Percentiles rank a stretch among this genome's conserved stretches.
phyloP scores from a whole-genome alignment of 768 basidiomycete species.

The Podaxis mareebaensis region DNA sequence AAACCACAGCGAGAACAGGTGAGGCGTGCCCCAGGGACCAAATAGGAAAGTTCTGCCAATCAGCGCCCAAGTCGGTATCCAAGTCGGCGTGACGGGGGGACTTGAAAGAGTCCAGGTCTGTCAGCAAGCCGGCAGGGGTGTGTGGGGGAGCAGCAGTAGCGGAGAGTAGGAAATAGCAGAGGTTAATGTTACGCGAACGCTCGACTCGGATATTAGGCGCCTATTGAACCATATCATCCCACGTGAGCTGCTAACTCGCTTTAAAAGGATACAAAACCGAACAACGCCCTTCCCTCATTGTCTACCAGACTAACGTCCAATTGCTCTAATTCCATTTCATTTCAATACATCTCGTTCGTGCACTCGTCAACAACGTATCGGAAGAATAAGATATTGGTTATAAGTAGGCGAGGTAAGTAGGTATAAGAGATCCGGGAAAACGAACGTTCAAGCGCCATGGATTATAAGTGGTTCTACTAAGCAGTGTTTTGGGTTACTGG shows the following conservation, averaged over 20 bases:
- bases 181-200: background rate
- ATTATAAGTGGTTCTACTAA: conserved; percentile 13
- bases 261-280: background rate
- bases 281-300: background rate
- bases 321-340: background rate
- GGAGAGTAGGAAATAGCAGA: background rate
- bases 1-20: too few species aligned
- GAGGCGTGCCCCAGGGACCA: too few species aligned
- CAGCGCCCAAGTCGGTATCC: background rate
- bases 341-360: background rate
- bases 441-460: background rate
- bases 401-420: conserved; percentile 8
- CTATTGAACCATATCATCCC: conserved; percentile 4
- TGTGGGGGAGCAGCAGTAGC: background rate
- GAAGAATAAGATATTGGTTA: conserved; percentile 4
- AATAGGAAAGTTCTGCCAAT: too few species aligned
- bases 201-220: background rate
- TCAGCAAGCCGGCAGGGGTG: too few species aligned
- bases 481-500: background rate
- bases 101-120: too few species aligned
- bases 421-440: conserved; percentile 2
- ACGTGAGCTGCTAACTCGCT: conserved; percentile 1
- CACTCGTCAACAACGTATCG: background rate
- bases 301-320: background rate
- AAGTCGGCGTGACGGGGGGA: background rate